Evolutionary conservation across 805 yeast species (phyloP).

Genomic region (Ogataea salicorniae): DNA sequence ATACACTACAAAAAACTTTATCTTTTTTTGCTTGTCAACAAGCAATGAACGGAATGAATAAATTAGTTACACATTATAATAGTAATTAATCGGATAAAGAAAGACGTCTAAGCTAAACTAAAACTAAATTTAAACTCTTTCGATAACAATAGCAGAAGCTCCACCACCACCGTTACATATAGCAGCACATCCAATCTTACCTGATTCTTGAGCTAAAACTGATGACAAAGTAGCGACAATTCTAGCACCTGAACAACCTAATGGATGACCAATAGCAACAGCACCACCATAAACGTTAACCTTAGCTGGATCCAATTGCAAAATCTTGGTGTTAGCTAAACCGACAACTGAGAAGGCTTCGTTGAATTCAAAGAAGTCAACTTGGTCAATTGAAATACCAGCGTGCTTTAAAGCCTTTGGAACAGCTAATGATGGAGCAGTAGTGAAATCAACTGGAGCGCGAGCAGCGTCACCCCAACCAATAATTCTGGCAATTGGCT

Average conservation of each 20-base stretch:
- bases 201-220: constrained; percentile 78
- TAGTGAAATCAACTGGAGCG: constrained; percentile 90
- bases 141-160: constrained; percentile 88
- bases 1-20: constrained; percentile 1
- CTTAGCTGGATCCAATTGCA: constrained; percentile 57
- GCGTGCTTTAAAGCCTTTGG: constrained; percentile 96
- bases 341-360: constrained; percentile 99
- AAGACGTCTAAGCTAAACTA: neutral
- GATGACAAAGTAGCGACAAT: constrained; percentile 80
- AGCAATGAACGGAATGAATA: neutral
- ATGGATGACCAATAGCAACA: constrained; percentile 91
- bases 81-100: neutral
- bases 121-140: constrained; percentile 40
- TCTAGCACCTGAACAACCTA: constrained; percentile 96
- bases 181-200: constrained; percentile 90
- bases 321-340: constrained; percentile 74
- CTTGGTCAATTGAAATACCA: constrained; percentile 52
- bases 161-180: constrained; percentile 99
- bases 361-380: constrained; percentile 92
- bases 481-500: constrained; percentile 80
- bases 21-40: constrained; percentile 3
- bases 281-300: constrained; percentile 94
- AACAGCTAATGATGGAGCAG: constrained; percentile 91
- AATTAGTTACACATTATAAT: neutral
- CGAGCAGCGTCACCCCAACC: constrained; percentile 99